These are phyloP conservation scores for Cystoderma amianthinum DNA, from an alignment of 768 basidiomycete species.

Conservation along the genomic window DNA sequence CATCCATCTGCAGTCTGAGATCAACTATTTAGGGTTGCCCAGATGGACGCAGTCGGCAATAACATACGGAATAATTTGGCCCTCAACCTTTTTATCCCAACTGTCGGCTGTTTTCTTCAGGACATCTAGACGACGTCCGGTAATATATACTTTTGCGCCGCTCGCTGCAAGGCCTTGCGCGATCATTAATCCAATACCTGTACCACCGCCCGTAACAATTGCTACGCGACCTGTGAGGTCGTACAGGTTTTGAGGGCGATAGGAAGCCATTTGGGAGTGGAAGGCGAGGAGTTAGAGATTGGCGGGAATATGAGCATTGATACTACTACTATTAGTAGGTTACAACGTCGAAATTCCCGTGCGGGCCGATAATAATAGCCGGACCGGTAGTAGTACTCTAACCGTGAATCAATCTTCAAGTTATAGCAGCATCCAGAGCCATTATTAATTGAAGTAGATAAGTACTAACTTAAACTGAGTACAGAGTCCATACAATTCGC, in stretches of 20 bases:
- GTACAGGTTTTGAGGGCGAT: constrained; percentile 30
- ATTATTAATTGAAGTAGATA: no score
- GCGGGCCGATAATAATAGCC: neutral
- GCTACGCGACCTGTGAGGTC: constrained; percentile 54
- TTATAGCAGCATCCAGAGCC: no score
- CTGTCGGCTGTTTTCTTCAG: constrained; percentile 48
- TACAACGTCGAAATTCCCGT: no score
- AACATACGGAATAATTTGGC: constrained; percentile 53
- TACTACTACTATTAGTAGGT: no score
- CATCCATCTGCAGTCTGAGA: constrained; percentile 60
- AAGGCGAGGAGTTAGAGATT: no score
- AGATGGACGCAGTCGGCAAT: neutral
- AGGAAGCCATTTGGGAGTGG: constrained; percentile 6
- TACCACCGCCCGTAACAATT: constrained; percentile 47
- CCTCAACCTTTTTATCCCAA: constrained; percentile 40
- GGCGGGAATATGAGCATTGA: no score
- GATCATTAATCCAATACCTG: constrained; percentile 58
- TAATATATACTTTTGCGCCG: constrained; percentile 79
- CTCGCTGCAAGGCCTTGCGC: constrained; percentile 66
- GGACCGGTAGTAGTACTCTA: neutral
- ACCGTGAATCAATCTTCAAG: no score
- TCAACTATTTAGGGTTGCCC: constrained; percentile 3
- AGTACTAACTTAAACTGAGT: no score
- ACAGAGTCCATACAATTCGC: no score
- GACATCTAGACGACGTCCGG: constrained; percentile 59